Evolutionary conservation across 2,329 filamentous ascomycete species (phyloP), one percentile per base, ranked within the genome.

Genomic region (Ascochyta pisi): DNA sequence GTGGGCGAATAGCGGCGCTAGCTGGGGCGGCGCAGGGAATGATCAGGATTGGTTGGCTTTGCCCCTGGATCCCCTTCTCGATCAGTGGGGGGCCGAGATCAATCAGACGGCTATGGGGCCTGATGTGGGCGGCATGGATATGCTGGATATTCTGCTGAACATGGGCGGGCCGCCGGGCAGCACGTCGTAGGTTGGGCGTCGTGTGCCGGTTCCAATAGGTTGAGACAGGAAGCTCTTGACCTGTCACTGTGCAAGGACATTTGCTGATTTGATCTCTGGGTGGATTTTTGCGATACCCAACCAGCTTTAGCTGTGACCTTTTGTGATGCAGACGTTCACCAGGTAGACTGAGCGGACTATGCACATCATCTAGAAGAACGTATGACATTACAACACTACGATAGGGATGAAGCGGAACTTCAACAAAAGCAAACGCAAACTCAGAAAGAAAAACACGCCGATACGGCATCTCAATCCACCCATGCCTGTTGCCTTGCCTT

Each of bases 101-200:
- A 84, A 82, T 19, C 77, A 79, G 65, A 82, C 79, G 27, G 78
- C 80, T 39, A 83, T 81, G 72, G 85, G 85, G 0, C 84, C 84
- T n/a, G 84, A 92, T 86, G 71, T 90, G 82, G 76, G 88, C 78
- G 61, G 79, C 1, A 74, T 79, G 62, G 80, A 82, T 63, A 78
- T 82, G 77, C 65, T 82, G 27, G 80, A 82, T 65, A 73, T 82
- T 15, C 60, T 82, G 57, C 64, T 81, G 34, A 76, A 74, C 46
- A 74, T 74, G 68, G 73, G 71, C 0, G 71, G 71, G 3, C 67
- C 68, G 19, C 70, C 70, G 1, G 68, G 68, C 6, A 64, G 54
- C 37, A 61, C 60, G 23, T 62, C 57, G 34, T 60, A 56, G 48
- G 4, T 7, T 6, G 22, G 15, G 13, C 16, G 22, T 13, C 10